Evolutionary conservation across 768 basidiomycete genomes (phyloP).

Genomic region (Lactarius pseudohatsudake): DNA sequence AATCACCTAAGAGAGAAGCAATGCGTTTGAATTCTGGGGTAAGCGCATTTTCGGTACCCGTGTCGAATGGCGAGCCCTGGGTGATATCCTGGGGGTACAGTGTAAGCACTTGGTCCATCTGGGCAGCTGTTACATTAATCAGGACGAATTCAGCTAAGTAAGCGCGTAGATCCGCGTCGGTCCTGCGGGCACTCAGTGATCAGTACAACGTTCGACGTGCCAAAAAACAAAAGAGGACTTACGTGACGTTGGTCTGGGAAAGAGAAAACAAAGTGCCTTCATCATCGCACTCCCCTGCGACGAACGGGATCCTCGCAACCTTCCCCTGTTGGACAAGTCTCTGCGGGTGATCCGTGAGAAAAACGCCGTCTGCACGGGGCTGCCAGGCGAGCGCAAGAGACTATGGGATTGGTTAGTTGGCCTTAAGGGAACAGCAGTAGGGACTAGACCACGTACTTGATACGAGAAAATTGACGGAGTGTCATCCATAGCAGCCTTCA

Average conservation of each 20-base stretch:
- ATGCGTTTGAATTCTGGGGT: slow-evolving; percentile 44
- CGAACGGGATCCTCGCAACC: slow-evolving; percentile 33
- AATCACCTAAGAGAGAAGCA: slow-evolving; percentile 41
- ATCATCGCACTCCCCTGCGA: slow-evolving; percentile 36
- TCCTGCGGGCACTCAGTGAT: slow-evolving; percentile 7
- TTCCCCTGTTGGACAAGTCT: slow-evolving; percentile 38
- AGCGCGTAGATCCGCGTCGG: slow-evolving; percentile 19
- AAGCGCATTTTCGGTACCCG: slow-evolving; percentile 28
- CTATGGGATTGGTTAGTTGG: neutral
- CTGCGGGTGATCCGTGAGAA: slow-evolving; percentile 38
- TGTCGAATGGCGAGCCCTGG: slow-evolving; percentile 35
- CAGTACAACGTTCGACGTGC: neutral
- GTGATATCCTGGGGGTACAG: slow-evolving; percentile 26
- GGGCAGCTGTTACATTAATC: slow-evolving; percentile 3
- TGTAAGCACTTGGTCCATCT: slow-evolving; percentile 20
- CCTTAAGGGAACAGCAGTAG: too few relatives aligned
- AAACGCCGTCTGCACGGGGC: slow-evolving; percentile 42
- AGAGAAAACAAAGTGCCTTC: slow-evolving; percentile 33
- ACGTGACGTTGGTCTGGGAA: slow-evolving; percentile 33
- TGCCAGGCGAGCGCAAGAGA: slow-evolving; percentile 38
- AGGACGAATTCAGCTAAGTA: slow-evolving; percentile 21
- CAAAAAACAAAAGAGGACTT: neutral
- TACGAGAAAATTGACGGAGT: slow-evolving; percentile 35
- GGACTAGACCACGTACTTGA: slow-evolving; percentile 30
- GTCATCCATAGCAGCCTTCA: slow-evolving; percentile 37